Base-by-base conservation (phyloP, 768 basidiomycete species). In the Lyophyllum semitale region DNA sequence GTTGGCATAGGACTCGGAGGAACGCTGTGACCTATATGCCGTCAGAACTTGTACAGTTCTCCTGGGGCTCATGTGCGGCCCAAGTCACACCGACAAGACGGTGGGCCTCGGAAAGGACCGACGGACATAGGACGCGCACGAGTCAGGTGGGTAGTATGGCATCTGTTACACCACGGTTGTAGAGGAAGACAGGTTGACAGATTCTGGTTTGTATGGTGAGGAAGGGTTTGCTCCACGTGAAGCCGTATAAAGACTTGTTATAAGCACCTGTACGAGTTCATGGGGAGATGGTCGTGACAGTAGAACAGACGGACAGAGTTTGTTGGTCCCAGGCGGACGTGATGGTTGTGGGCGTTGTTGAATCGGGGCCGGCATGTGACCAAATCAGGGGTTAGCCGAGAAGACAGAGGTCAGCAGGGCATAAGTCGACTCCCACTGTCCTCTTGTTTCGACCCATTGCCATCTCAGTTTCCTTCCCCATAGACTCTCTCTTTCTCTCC, bases 401-500 rank as follows among this genome's bases (percentile, higher is more conserved):
- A 46, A 18, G 26, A 52, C 40, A 41, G 46, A 23, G 59, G 65
- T 68, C 66, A 68, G 66, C 65, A 62, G 66, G 59, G 22, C 56
- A 52, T 52, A 62, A 63, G 57, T 51, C 59, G 60, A 54, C 60
- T 66, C 66, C 61, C 60, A 66, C 61, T 59, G 61, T 54, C 47
- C 35, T 58, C 53, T 53, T 53, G 57, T 64, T 60, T 60, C 60
- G 52, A 54, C 54, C 55, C 60, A 49, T 43, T 55, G 47, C 54
- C 32, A 48, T 59, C 58, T 53, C 55, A n/a, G 46, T 57, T 54
- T 53, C 46, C 48, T 57, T 57, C 55, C 57, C 55, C 58, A 64
- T 62, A 61, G 59, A 59, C 54, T 61, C 59, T 59, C 41, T 61
- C 63, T 55, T 58, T 53, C 44, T 45, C 48, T 45, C 53, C 30